phyloP scores from a whole-genome alignment of 2,329 filamentous ascomycete genomes.

The Nothopassalora personata region DNA sequence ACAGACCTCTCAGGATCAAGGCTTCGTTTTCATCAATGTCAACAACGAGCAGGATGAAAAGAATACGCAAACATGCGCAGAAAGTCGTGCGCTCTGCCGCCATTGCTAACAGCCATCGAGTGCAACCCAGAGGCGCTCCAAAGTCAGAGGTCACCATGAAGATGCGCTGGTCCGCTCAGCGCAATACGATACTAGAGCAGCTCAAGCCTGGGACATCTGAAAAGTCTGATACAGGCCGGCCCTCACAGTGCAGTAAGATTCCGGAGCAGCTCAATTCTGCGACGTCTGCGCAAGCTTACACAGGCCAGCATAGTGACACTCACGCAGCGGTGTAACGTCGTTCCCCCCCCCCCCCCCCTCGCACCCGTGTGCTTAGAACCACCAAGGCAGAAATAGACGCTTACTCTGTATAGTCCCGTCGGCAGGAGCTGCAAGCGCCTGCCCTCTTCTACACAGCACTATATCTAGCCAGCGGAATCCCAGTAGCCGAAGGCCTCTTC shows the following conservation, averaged over 20 bases:
- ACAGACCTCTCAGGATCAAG: conserved; percentile 9
- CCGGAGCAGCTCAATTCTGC: no score
- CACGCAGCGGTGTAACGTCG: conserved; percentile 18
- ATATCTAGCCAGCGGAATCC: conserved; percentile 22
- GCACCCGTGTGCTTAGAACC: conserved; percentile 17
- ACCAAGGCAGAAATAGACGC: conserved; percentile 9
- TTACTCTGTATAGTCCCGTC: conserved; percentile 18
- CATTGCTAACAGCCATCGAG: conserved; percentile 17
- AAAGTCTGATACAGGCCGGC: neutral
- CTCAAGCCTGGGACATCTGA: neutral
- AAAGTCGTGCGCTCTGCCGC: conserved; percentile 20
- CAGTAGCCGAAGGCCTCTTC: conserved; percentile 18
- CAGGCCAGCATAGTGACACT: no score
- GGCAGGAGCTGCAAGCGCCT: conserved; percentile 19
- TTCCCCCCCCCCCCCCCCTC: conserved; percentile 11
- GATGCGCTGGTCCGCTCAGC: neutral
- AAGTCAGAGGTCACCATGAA: conserved; percentile 12
- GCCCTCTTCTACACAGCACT: conserved; percentile 22
- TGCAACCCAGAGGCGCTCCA: conserved; percentile 12
- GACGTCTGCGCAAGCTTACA: no score
- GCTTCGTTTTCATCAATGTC: conserved; percentile 19
- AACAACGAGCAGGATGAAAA: conserved; percentile 10
- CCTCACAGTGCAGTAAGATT: neutral
- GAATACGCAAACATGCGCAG: conserved; percentile 9
- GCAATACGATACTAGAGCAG: neutral